Evolutionary conservation across 352 stramenopile genomes (phyloP), one percentile per base, ranked within the genome.

Genomic region (Globisporangium viniferum): DNA sequence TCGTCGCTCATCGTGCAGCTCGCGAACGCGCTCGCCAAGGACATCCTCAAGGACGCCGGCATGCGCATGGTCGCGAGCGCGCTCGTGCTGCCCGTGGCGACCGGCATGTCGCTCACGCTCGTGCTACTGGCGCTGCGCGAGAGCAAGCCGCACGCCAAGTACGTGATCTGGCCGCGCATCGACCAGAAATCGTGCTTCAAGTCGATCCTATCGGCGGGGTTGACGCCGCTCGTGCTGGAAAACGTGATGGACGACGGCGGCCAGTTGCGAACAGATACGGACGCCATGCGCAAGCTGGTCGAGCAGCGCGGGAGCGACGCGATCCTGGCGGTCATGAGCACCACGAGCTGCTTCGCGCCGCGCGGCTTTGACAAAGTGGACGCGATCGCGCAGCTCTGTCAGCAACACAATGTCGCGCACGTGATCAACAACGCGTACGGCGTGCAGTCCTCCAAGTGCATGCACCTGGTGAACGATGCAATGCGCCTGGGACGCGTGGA

Each of bases 161-260:
- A 91, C 74, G 91, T 98, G 44, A 75, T 98, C 48, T 98, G 91
- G 91, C 88, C 92, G 46, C 87, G 98, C 18, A 99, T 99, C 75
- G 98, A 99, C 86, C 98, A 99, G 80, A 99, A 99, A 78, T 98
- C 94, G 58, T 99, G 97, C 78, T 98, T 99, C 79, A 99, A 99
- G 77, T 90, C 94, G 12, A 99, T 99, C 64, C 72, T 96, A 33
- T 89, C 94, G 18, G 93, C 97, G 10, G 88, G 97, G 5, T 82
- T 99, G 22, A 89, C 82, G 68, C 97, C 95, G 51, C 74, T 99
- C 15, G 88, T 98, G 29, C 71, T 99, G 18, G 70, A 83, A 22
- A 94, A 90, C 60, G 53, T 77, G 31, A 70, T 86, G 15, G 74
- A 74, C 31, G 67, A 71, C 39, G 73, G 75, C n/a, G 79, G 75